Conservation (phyloP, 768 basidiomycete species). For the Leccinum arenicola region DNA sequence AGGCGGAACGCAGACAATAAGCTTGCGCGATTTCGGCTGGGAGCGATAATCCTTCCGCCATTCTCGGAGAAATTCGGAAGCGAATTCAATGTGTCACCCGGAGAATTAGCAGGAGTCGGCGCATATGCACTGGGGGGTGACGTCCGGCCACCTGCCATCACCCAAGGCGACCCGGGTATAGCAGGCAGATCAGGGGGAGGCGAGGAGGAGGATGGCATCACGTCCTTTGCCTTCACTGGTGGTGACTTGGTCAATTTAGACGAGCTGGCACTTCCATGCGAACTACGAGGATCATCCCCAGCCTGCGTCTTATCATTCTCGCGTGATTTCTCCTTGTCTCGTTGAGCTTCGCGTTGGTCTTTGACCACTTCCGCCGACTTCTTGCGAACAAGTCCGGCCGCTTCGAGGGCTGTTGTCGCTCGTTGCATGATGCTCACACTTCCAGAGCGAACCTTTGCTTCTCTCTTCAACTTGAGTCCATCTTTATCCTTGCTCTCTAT, state of each 20-base stretch:
- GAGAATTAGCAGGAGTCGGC: slow-evolving; percentile 52
- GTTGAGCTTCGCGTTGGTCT: slow-evolving; percentile 53
- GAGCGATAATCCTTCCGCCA: slow-evolving; percentile 33
- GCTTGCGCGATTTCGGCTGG: slow-evolving; percentile 69
- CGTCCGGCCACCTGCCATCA: slow-evolving; percentile 49
- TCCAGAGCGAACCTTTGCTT: slow-evolving; percentile 69
- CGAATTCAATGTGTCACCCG: slow-evolving; percentile 49
- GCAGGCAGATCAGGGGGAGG: slow-evolving; percentile 41
- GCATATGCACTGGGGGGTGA: slow-evolving; percentile 34
- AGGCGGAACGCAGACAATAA: slow-evolving; percentile 81
- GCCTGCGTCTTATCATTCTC: slow-evolving; percentile 42
- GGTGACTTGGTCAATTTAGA: slow-evolving; percentile 68
- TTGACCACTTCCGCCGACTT: slow-evolving; percentile 74
- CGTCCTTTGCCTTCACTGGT: slow-evolving; percentile 52
- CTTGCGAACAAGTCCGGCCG: slow-evolving; percentile 79
- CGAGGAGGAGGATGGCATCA: slow-evolving; percentile 44
- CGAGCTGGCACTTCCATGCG: slow-evolving; percentile 61
- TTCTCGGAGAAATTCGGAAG: slow-evolving; percentile 39
- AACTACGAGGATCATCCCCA: slow-evolving; percentile 58
- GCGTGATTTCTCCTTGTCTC: slow-evolving; percentile 40
- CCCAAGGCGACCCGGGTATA: slow-evolving; percentile 69
- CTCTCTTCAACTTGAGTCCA: slow-evolving; percentile 47
- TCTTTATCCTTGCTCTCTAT: slow-evolving; percentile 50
- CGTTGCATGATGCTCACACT: slow-evolving; percentile 97
- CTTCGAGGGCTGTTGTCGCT: slow-evolving; percentile 87